phyloP scores from a whole-genome alignment of 108 stramenopile genomes.

The Fistulifera solaris region DNA sequence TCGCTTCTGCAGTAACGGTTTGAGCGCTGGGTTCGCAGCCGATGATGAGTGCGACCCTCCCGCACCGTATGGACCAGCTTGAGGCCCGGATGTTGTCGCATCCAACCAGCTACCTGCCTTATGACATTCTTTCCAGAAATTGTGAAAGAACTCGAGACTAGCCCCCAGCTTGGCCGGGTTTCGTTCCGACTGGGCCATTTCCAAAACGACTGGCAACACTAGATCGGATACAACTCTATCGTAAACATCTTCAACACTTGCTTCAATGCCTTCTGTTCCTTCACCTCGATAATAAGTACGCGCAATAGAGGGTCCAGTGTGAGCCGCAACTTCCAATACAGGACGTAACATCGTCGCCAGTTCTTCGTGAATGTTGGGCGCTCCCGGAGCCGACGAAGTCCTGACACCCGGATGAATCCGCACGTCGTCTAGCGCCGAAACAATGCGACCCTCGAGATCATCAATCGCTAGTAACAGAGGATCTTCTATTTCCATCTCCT shows the following conservation, averaged over 20 bases:
- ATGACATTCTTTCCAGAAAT: constrained; percentile 52
- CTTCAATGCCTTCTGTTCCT: constrained; percentile 45
- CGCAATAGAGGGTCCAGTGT: constrained; percentile 66
- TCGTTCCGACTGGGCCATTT: constrained; percentile 68
- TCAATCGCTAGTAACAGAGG: constrained; percentile 65
- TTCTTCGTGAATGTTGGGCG: constrained; percentile 49
- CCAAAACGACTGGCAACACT: constrained; percentile 62
- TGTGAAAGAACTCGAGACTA: constrained; percentile 58
- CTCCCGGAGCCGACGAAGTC: constrained; percentile 8
- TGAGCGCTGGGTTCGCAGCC: background rate
- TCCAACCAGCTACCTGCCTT: constrained; percentile 73
- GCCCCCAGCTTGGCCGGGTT: constrained; percentile 64
- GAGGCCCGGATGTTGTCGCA: constrained; percentile 13
- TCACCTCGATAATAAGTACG: constrained; percentile 50
- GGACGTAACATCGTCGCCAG: constrained; percentile 54
- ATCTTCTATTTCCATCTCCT: constrained; percentile 41
- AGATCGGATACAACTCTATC: constrained; percentile 59
- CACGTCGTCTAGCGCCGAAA: constrained; percentile 62
- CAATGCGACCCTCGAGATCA: constrained; percentile 66
- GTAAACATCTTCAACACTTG: constrained; percentile 65
- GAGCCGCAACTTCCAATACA: constrained; percentile 70
- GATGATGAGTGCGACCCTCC: constrained; percentile 15
- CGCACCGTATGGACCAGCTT: constrained; percentile 38
- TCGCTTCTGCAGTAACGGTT: constrained; percentile 36
- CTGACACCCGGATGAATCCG: constrained; percentile 54